A percentile compares a stretch with the other conserved stretches of the same genome.
Evolutionary conservation across 1,139 yeast species (phyloP).

Genomic region (Suhomyces ambrosiae): DNA sequence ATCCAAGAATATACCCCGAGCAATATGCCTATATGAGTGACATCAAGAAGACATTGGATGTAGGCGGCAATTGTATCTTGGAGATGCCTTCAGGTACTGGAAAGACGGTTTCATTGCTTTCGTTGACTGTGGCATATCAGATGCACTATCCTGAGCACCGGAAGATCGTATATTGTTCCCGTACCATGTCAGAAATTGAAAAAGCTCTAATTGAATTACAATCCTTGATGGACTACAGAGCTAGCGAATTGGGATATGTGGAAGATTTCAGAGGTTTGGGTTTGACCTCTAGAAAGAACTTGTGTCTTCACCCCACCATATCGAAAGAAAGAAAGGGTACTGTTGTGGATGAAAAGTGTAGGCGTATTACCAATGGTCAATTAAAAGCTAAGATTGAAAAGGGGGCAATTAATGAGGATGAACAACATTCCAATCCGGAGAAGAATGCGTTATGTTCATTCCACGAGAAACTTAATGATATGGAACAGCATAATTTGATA

Average conservation of each 20-base stretch:
- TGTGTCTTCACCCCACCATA: conserved; percentile 88
- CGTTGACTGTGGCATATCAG: conserved; percentile 92
- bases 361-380: conserved; percentile 92
- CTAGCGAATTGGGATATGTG: conserved; percentile 76
- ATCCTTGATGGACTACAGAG: conserved; percentile 81
- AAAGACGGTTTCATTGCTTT: conserved; percentile 86
- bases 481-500: conserved; percentile 83
- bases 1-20: conserved; percentile 95
- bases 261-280: conserved; percentile 95
- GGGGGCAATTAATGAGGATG: conserved; percentile 56
- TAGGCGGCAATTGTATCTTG: conserved; percentile 94
- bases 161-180: conserved; percentile 93
- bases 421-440: conserved; percentile 45
- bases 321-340: conserved; percentile 89
- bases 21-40: conserved; percentile 98
- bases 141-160: conserved; percentile 94
- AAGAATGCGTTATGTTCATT: conserved; percentile 62
- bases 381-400: conserved; percentile 65
- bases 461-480: conserved; percentile 84
- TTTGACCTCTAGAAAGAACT: conserved; percentile 87
- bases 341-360: conserved; percentile 93
- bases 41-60: conserved; percentile 88
- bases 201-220: conserved; percentile 94
- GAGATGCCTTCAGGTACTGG: conserved; percentile 99
- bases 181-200: conserved; percentile 99